Evolutionary conservation across 2,329 filamentous ascomycete species (phyloP).

Genomic region (Fusarium floridanum): DNA sequence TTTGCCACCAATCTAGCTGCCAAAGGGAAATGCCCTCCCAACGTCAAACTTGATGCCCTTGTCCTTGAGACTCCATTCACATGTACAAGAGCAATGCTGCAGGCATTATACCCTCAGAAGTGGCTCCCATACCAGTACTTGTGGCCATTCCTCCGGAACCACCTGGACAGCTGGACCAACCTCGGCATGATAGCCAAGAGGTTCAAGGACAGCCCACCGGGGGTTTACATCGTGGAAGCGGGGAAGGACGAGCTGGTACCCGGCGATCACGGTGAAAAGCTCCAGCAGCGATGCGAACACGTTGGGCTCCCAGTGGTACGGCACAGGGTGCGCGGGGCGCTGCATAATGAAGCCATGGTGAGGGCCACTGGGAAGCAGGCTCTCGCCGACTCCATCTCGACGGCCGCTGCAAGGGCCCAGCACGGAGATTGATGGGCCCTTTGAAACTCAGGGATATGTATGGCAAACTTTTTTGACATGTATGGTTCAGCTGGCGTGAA

Average conservation of each 20-base stretch:
- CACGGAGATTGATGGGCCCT: conserved; percentile 12
- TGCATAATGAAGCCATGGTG: conserved; percentile 69
- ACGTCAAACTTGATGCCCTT: conserved; percentile 61
- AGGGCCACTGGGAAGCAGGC: conserved; percentile 49
- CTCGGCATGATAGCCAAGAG: conserved; percentile 57
- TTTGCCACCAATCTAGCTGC: conserved; percentile 74
- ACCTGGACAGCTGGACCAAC: conserved; percentile 68
- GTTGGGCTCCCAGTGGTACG: conserved; percentile 61
- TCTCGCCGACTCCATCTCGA: conserved; percentile 45
- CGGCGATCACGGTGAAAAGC: conserved; percentile 59
- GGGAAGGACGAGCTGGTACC: conserved; percentile 72
- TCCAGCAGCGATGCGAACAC: conserved; percentile 62
- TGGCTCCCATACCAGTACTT: conserved; percentile 85
- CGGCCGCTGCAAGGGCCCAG: conserved; percentile 39
- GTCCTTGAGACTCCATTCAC: conserved; percentile 84
- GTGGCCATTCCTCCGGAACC: conserved; percentile 78
- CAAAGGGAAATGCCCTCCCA: conserved; percentile 50
- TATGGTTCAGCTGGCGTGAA: conserved; percentile 41
- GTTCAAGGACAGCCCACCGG: conserved; percentile 47
- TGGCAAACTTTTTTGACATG: conserved; percentile 6
- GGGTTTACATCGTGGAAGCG: conserved; percentile 66
- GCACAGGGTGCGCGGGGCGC: conserved; percentile 61
- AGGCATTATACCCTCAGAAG: conserved; percentile 79
- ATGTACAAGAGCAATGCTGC: conserved; percentile 77
- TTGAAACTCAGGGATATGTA: conserved; percentile 19